Conservation (phyloP, 1,139 yeast species). For the Nakaseomyces bracarensis region DNA sequence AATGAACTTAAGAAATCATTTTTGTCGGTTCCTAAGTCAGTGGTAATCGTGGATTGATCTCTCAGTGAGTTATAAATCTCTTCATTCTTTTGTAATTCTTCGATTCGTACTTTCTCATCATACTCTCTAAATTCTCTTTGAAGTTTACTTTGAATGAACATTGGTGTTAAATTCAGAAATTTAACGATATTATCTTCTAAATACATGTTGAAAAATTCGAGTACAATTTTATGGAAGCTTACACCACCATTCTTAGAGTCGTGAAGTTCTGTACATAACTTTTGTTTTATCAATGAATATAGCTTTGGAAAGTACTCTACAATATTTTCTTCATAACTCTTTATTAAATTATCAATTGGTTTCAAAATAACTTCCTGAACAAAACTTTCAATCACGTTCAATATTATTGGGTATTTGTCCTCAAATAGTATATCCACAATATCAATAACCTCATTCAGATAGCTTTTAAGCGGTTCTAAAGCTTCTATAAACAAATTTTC, state of each 20-base stretch:
- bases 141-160: conserved; percentile 31
- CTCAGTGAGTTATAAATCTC: conserved; percentile 21
- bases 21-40: conserved; percentile 28
- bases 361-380: conserved; percentile 45
- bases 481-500: conserved; percentile 13
- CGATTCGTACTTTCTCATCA: conserved; percentile 29
- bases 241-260: conserved; percentile 32
- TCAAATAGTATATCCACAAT: conserved; percentile 32
- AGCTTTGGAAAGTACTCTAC: conserved; percentile 27
- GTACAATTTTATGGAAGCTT: conserved; percentile 24
- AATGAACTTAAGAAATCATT: conserved; percentile 45
- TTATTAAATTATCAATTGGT: conserved; percentile 17
- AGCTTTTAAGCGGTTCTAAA: conserved; percentile 8
- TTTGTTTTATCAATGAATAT: conserved; percentile 22
- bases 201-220: conserved; percentile 32
- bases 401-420: conserved; percentile 32
- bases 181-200: conserved; percentile 34
- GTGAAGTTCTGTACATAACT: conserved; percentile 24
- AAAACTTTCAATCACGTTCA: conserved; percentile 35
- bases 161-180: conserved; percentile 37
- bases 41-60: conserved; percentile 13
- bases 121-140: conserved; percentile 32
- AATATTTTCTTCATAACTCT: conserved; percentile 11
- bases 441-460: conserved; percentile 30
- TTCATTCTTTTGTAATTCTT: conserved; percentile 24